These are phyloP conservation scores for Kandelia obovata DNA, from an alignment of 345 rosid species.

Conservation along the genomic window DNA sequence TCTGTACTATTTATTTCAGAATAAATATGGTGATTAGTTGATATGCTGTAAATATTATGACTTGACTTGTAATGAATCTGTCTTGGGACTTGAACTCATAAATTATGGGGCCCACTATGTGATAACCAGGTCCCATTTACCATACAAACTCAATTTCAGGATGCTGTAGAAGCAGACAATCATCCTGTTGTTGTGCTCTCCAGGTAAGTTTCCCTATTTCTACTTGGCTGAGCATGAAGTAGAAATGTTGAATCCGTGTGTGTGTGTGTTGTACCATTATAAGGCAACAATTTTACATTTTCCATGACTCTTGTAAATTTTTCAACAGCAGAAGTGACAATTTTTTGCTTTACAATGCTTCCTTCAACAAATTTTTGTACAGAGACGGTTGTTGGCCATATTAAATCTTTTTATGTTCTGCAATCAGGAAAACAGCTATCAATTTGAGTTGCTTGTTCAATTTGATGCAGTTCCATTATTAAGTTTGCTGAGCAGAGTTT, in stretches of 20 bases:
- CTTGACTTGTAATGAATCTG: constrained; percentile 4
- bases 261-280: too few relatives aligned
- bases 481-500: constrained; percentile 80
- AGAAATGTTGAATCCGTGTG: too few relatives aligned
- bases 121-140: constrained; percentile 73
- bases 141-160: constrained; percentile 65
- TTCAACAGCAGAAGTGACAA: background rate
- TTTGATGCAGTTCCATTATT: constrained; percentile 63
- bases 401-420: background rate
- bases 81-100: constrained; percentile 3
- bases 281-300: too few relatives aligned
- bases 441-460: constrained; percentile 16
- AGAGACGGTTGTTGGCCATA: background rate
- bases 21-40: background rate
- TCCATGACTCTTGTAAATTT: background rate
- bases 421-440: background rate
- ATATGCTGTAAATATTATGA: background rate
- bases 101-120: constrained; percentile 8
- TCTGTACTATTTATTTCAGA: background rate
- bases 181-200: constrained; percentile 82
- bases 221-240: background rate
- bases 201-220: constrained; percentile 42
- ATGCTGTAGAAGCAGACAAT: constrained; percentile 51
- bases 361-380: too few relatives aligned
- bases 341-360: background rate